Percentiles rank a stretch among this genome's conserved stretches.
Evolutionary conservation across 2,329 filamentous ascomycete genomes (phyloP).

Genomic region (Zymoseptoria crescenta): DNA sequence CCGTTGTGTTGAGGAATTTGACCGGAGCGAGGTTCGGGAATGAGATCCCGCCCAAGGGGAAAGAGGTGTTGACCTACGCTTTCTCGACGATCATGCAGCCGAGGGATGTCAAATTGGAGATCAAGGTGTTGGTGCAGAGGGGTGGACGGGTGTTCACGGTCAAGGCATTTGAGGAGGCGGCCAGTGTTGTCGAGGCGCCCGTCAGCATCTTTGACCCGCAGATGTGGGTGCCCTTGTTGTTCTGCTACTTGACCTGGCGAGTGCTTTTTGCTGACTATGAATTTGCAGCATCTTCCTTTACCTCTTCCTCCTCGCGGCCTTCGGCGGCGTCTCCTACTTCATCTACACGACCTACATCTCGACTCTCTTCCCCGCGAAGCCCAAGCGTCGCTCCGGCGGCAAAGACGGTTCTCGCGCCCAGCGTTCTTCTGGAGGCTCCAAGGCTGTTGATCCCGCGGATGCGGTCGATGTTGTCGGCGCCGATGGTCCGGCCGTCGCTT

Average conservation of each 20-base stretch:
- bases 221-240: slow-evolving; percentile 56
- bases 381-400: slow-evolving; percentile 39
- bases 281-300: slow-evolving; percentile 84
- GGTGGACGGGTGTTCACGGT: slow-evolving; percentile 67
- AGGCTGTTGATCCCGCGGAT: slow-evolving; percentile 57
- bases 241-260: not conserved
- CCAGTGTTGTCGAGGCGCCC: slow-evolving; percentile 81
- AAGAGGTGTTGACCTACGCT: slow-evolving; percentile 68
- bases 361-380: slow-evolving; percentile 82
- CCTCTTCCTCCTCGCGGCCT: slow-evolving; percentile 72
- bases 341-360: slow-evolving; percentile 98
- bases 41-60: slow-evolving; percentile 66
- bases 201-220: slow-evolving; percentile 91
- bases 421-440: slow-evolving; percentile 52
- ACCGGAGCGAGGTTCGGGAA: slow-evolving; percentile 67
- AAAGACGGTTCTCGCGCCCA: slow-evolving; percentile 60
- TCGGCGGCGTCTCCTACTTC: slow-evolving; percentile 80
- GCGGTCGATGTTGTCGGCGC: slow-evolving; percentile 58
- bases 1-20: slow-evolving; percentile 70
- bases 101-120: slow-evolving; percentile 72
- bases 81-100: slow-evolving; percentile 90
- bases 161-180: slow-evolving; percentile 70
- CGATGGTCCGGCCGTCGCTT: slow-evolving; percentile 62
- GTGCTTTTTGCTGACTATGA: slow-evolving; percentile 1
- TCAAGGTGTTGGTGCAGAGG: slow-evolving; percentile 67